Percentiles rank a stretch among this genome's conserved stretches.
These are phyloP conservation scores for Phaeosphaeria sp. DNA, from an alignment of 2,329 filamentous ascomycete species.

Conservation along the genomic window DNA sequence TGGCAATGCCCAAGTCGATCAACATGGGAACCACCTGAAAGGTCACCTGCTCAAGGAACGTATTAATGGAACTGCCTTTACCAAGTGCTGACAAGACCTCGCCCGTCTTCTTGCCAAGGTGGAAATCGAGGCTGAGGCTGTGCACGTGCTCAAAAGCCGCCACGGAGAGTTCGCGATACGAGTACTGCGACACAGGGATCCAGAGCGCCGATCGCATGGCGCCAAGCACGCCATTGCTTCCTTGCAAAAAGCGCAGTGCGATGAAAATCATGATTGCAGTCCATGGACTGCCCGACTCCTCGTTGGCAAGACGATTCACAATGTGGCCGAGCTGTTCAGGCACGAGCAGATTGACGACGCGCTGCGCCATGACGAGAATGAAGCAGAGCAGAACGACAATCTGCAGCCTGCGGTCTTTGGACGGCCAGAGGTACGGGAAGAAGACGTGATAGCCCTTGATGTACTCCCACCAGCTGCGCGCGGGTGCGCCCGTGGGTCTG, in stretches of 20 bases:
- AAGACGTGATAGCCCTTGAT: conserved; percentile 90
- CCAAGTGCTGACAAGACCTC: conserved; percentile 95
- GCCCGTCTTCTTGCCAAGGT: conserved; percentile 93
- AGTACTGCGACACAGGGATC: conserved; percentile 97
- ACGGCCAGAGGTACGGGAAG: conserved; percentile 96
- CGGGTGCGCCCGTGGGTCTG: conserved; percentile 82
- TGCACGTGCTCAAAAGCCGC: conserved; percentile 98
- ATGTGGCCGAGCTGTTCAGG: conserved; percentile 81
- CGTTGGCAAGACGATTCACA: conserved; percentile 72
- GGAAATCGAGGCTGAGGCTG: conserved; percentile 92
- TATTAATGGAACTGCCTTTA: conserved; percentile 95
- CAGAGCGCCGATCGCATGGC: conserved; percentile 83
- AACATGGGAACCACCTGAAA: conserved; percentile 97
- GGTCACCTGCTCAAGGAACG: conserved; percentile 93
- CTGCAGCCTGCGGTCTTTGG: conserved; percentile 77
- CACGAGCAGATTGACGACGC: conserved; percentile 84
- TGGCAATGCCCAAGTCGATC: conserved; percentile 83
- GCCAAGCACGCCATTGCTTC: conserved; percentile 84
- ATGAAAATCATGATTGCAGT: conserved; percentile 77
- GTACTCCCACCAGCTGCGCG: conserved; percentile 96
- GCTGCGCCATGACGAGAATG: conserved; percentile 77
- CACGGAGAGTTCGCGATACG: conserved; percentile 90
- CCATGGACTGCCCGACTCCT: conserved; percentile 69
- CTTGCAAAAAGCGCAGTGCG: conserved; percentile 80
- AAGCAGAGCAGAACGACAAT: conserved; percentile 84